Percentiles rank a stretch among this genome's conserved stretches.
These are phyloP conservation scores for Chrysosporium keratinophilum DNA, from an alignment of 2,329 filamentous ascomycete species.

Conservation along the genomic window DNA sequence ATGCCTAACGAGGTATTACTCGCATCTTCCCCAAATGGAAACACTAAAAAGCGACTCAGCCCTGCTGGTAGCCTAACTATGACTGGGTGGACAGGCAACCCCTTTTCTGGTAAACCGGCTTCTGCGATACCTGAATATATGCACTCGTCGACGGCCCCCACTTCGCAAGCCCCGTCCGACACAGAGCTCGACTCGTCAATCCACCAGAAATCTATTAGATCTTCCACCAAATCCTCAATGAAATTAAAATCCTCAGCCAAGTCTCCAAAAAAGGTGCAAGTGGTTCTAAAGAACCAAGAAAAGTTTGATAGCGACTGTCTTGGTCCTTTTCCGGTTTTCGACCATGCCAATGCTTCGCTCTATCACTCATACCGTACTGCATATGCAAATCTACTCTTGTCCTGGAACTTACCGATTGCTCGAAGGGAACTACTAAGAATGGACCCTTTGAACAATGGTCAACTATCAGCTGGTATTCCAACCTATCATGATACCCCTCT, in stretches of 20 bases:
- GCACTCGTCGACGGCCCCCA: conserved; percentile 23
- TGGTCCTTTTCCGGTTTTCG: conserved; percentile 40
- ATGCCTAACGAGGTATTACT: conserved; percentile 37
- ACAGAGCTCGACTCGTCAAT: conserved; percentile 29
- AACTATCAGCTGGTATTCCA: background rate
- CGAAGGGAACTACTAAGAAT: conserved; percentile 51
- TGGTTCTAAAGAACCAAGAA: conserved; percentile 47
- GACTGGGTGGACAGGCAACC: conserved; percentile 24
- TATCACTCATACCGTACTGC: conserved; percentile 45
- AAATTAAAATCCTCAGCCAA: conserved; percentile 12
- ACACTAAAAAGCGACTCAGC: conserved; percentile 30
- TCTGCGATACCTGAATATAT: conserved; percentile 25
- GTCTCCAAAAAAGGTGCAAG: conserved; percentile 31
- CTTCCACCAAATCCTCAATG: conserved; percentile 5
- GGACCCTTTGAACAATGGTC: conserved; percentile 22
- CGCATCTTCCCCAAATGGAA: conserved; percentile 32
- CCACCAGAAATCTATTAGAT: conserved; percentile 19
- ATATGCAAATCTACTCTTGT: conserved; percentile 50
- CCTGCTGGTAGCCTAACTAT: conserved; percentile 29
- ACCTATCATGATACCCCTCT: conserved; percentile 1
- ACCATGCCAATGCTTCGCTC: conserved; percentile 39
- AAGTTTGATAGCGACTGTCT: conserved; percentile 46
- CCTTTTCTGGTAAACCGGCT: conserved; percentile 20
- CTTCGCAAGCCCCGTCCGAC: conserved; percentile 29
- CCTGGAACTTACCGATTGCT: conserved; percentile 47